These are phyloP conservation scores for Pezicula rhizophila DNA, from an alignment of 2,329 filamentous ascomycete genomes.

Conservation along the genomic window DNA sequence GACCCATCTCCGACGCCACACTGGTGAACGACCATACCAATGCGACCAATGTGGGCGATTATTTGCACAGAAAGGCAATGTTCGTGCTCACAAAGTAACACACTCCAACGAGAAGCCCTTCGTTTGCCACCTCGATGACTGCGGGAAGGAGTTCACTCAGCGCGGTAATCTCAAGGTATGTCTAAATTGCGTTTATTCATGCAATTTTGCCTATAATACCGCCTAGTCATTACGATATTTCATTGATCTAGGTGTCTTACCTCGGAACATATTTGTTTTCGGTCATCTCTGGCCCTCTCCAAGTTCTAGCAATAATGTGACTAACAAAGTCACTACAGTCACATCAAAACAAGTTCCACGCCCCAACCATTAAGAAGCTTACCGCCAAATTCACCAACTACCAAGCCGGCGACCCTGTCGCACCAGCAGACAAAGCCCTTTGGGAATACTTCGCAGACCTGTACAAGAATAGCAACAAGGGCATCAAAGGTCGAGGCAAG, in stretches of 20 bases:
- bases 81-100: slow-evolving; percentile 75
- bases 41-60: slow-evolving; percentile 75
- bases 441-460: slow-evolving; percentile 78
- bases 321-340: slow-evolving; percentile 42
- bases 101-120: slow-evolving; percentile 75
- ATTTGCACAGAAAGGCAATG: slow-evolving; percentile 82
- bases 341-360: slow-evolving; percentile 93
- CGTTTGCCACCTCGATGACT: slow-evolving; percentile 74
- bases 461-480: slow-evolving; percentile 99
- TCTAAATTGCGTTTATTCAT: neutral
- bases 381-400: slow-evolving; percentile 65
- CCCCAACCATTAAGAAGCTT: slow-evolving; percentile 62
- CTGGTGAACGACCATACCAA: slow-evolving; percentile 76
- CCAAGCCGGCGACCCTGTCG: slow-evolving; percentile 55
- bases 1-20: slow-evolving; percentile 84
- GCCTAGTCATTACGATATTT: neutral
- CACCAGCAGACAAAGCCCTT: slow-evolving; percentile 64
- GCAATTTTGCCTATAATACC: neutral
- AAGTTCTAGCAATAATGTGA: slow-evolving; percentile 4
- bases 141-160: slow-evolving; percentile 83
- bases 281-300: neutral
- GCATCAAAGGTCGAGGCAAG: slow-evolving; percentile 92
- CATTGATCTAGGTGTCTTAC: neutral
- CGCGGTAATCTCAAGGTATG: slow-evolving; percentile 84
- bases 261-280: neutral